Percentiles rank a stretch among this genome's conserved stretches.
Conservation (phyloP, 495 filamentous ascomycete genomes). For the Daldinia decipiens region DNA sequence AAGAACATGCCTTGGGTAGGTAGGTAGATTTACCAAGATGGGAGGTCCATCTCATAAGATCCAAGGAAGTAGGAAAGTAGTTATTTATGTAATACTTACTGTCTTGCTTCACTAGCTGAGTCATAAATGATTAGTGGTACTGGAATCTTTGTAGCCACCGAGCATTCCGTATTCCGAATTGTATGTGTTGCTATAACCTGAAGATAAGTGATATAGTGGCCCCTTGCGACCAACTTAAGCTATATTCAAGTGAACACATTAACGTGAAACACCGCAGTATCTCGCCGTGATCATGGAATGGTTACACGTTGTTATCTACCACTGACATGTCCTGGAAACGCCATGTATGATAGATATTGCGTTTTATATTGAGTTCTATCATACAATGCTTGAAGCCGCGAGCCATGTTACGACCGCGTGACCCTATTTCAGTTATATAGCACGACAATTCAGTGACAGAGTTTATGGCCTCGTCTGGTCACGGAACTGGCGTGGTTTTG, state of each 20-base stretch:
- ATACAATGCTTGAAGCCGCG: neutral
- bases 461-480: too few relatives aligned
- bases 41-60: neutral
- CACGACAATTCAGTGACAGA: too few relatives aligned
- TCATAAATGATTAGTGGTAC: slow-evolving; percentile 8
- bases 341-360: neutral
- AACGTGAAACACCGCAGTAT: slow-evolving; percentile 9
- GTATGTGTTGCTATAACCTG: neutral
- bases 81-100: slow-evolving; percentile 1
- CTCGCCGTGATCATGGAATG: neutral
- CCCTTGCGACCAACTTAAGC: neutral
- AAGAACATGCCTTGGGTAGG: too few relatives aligned
- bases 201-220: neutral
- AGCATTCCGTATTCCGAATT: neutral
- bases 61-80: neutral
- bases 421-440: neutral
- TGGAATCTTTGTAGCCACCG: slow-evolving; percentile 4
- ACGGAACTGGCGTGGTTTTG: too few relatives aligned
- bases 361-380: neutral
- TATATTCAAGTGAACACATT: slow-evolving; percentile 10
- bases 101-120: neutral
- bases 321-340: neutral
- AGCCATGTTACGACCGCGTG: neutral
- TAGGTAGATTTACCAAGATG: neutral
- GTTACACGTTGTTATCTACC: slow-evolving; percentile 17